Evolutionary conservation across 352 stramenopile species (phyloP).

Genomic region (Elongisporangium anandrum): DNA sequence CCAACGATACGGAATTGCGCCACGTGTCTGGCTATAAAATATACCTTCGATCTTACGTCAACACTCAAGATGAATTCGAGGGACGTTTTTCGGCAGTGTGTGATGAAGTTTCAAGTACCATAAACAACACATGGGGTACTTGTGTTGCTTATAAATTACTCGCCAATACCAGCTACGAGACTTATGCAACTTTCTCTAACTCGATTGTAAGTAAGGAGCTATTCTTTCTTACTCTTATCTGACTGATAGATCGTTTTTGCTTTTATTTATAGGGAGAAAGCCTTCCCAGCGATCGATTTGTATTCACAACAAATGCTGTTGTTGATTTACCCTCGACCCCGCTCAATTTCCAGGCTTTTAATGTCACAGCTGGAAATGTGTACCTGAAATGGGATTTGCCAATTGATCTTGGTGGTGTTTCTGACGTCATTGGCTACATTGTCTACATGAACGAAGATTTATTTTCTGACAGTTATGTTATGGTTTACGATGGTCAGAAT

Average conservation of each 20-base stretch:
- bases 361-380: conserved; percentile 49
- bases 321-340: conserved; percentile 40
- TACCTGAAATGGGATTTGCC: conserved; percentile 45
- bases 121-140: conserved; percentile 4
- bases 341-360: conserved; percentile 22
- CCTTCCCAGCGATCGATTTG: conserved; percentile 6
- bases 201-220: conserved; percentile 16
- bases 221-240: neutral
- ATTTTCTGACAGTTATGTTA: conserved; percentile 21
- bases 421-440: conserved; percentile 41
- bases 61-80: neutral
- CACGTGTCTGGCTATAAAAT: conserved; percentile 23
- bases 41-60: conserved; percentile 19
- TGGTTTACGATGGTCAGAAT: conserved; percentile 50
- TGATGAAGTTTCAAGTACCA: conserved; percentile 3
- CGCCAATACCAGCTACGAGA: conserved; percentile 34
- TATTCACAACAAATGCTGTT: conserved; percentile 17
- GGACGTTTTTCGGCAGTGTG: conserved; percentile 16
- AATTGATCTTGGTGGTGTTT: conserved; percentile 37
- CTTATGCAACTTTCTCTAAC: conserved; percentile 38
- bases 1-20: conserved; percentile 30
- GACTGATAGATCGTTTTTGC: neutral
- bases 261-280: conserved; percentile 25
- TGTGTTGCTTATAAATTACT: conserved; percentile 40
- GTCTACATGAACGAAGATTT: conserved; percentile 34